These are phyloP conservation scores for Oryza meridionalis DNA, from an alignment of 176 grass and related monocot genomes.

Conservation along the genomic window DNA sequence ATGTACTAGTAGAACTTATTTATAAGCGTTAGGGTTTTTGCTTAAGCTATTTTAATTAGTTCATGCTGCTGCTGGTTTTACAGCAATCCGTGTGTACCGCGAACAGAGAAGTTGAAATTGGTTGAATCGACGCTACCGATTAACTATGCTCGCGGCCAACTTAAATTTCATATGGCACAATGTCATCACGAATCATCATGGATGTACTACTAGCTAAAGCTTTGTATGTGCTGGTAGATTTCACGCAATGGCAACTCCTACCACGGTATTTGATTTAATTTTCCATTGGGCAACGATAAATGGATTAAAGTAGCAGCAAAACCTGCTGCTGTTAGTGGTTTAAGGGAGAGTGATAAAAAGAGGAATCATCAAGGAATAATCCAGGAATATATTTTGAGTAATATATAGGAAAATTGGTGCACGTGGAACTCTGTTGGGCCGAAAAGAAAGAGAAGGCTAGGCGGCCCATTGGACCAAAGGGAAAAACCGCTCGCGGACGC, in stretches of 20 bases:
- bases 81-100: not conserved
- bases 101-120: not conserved
- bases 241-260: too few relatives aligned
- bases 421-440: not conserved
- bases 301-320: not conserved
- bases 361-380: too few relatives aligned
- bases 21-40: not conserved
- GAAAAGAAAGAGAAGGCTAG: not conserved
- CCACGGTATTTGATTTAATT: not conserved
- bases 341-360: too few relatives aligned
- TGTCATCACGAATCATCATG: too few relatives aligned
- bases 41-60: not conserved
- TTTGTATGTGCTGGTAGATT: too few relatives aligned
- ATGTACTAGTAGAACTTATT: not conserved
- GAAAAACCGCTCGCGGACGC: too few relatives aligned
- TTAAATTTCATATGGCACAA: not conserved
- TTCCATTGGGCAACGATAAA: not conserved
- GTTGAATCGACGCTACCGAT: not conserved
- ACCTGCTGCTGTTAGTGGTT: too few relatives aligned
- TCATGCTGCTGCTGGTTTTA: slow-evolving; percentile 7
- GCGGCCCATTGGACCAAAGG: too few relatives aligned
- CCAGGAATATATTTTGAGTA: too few relatives aligned
- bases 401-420: too few relatives aligned
- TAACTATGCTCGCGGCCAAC: not conserved
- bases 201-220: too few relatives aligned